Evolutionary conservation across 306 rosid species (phyloP), one percentile per base, ranked within the genome.

Genomic region (Cucurbita moschata): DNA sequence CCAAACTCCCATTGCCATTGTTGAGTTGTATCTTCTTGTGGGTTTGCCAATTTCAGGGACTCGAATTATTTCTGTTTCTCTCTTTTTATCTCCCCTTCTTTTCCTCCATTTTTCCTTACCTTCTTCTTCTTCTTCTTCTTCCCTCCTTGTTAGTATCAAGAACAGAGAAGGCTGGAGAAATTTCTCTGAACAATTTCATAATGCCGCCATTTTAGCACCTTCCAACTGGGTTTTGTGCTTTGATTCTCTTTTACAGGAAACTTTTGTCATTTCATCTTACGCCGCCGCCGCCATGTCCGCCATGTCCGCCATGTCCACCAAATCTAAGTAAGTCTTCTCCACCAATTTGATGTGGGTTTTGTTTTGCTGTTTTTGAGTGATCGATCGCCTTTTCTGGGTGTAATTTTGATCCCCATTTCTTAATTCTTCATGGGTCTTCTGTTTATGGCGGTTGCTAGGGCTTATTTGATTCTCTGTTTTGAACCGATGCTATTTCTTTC

Each of bases 261-360:
- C 14, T 60, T 43, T 66, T 72, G 56, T 70, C 4, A 18, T 77
- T 81, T 11, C 70, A 26, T 30, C 73, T 70, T 44, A 73, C 86
- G 79, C 76, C 47, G 38, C 73, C 81, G 38, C 83, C 35, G 35
- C 35, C 35, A 30, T 30, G 35, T 30, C 35, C 35, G 35, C 35
- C 35, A 30, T 30, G 35, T 30, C 35, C 35, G 1, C 35, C 84
- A 94, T 89, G 97, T 86, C 97, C 81, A 77, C 96, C 71, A 94
- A 88, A 84, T 80, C 97, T 73, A 89, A 86, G 98, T 93, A 73
- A 76, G 78, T 81, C 0, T 43, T 74, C 55, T 72, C 9, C 71
- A 37, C 64, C 86, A 90, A 88, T 93, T 96, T 86, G 88, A 69
- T 78, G 55, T 83, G 75, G 82, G 59, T 40, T 64, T 38, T 7